These are phyloP conservation scores for Triticum urartu DNA, from an alignment of 176 grass and related monocot genomes.

Conservation along the genomic window DNA sequence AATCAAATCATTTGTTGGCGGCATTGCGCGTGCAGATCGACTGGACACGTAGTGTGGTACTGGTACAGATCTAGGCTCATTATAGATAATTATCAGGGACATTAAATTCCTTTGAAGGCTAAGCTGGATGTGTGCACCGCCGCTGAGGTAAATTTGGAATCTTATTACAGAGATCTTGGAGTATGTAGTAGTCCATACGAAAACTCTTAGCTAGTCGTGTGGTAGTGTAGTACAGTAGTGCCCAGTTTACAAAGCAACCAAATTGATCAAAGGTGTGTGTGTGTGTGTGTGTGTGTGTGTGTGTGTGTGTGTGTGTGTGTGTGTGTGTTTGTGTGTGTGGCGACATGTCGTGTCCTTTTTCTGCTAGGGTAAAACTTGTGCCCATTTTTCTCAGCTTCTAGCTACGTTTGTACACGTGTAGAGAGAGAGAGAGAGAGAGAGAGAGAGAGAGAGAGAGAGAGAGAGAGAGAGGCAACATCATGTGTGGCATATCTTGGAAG, in stretches of 20 bases:
- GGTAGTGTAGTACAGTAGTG: neutral
- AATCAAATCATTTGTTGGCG: neutral
- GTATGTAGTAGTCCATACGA: neutral
- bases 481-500: neutral
- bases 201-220: neutral
- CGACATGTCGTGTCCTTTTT: neutral
- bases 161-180: neutral
- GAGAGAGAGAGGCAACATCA: neutral
- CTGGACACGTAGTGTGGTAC: too few species aligned
- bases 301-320: too few species aligned
- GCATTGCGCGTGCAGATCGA: neutral
- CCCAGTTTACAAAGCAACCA: neutral
- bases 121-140: neutral
- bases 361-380: neutral
- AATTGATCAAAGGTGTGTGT: neutral
- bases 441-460: neutral
- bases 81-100: neutral
- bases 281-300: too few species aligned
- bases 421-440: neutral
- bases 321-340: too few species aligned
- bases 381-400: neutral
- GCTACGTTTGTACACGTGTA: neutral
- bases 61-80: neutral
- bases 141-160: neutral
- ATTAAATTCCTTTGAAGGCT: neutral